Percentiles rank a stretch among this genome's conserved stretches.
These are phyloP conservation scores for Teratosphaeria viscida DNA, from an alignment of 2,329 filamentous ascomycete species.

Conservation along the genomic window DNA sequence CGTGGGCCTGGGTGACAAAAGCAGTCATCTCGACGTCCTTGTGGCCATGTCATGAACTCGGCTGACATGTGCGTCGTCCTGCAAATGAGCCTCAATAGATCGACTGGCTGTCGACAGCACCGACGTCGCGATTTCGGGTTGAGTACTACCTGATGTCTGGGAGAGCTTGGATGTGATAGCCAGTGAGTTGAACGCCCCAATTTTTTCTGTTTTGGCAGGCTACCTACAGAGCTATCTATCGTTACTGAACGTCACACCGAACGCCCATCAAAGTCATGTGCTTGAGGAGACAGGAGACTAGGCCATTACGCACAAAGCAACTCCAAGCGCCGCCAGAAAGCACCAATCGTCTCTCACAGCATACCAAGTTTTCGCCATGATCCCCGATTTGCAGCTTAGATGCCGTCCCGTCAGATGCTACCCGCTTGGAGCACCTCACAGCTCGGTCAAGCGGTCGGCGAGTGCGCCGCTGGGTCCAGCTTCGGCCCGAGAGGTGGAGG, in stretches of 20 bases:
- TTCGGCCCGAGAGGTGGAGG: neutral
- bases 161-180: too few relatives aligned
- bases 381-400: neutral
- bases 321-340: neutral
- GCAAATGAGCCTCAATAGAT: neutral
- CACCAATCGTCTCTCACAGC: neutral
- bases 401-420: neutral
- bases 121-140: too few relatives aligned
- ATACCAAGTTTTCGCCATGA: neutral
- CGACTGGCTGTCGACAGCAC: too few relatives aligned
- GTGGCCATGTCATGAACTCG: too few relatives aligned
- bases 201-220: neutral
- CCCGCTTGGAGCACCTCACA: neutral
- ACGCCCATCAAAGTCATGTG: neutral
- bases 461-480: neutral
- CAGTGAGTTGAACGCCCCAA: neutral
- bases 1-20: too few relatives aligned
- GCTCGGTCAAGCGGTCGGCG: neutral
- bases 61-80: too few relatives aligned
- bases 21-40: too few relatives aligned
- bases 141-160: too few relatives aligned
- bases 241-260: neutral
- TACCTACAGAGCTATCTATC: neutral
- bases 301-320: neutral
- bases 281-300: neutral